Conservation (phyloP, 345 rosid species). For the Mallotus nudiflorus region DNA sequence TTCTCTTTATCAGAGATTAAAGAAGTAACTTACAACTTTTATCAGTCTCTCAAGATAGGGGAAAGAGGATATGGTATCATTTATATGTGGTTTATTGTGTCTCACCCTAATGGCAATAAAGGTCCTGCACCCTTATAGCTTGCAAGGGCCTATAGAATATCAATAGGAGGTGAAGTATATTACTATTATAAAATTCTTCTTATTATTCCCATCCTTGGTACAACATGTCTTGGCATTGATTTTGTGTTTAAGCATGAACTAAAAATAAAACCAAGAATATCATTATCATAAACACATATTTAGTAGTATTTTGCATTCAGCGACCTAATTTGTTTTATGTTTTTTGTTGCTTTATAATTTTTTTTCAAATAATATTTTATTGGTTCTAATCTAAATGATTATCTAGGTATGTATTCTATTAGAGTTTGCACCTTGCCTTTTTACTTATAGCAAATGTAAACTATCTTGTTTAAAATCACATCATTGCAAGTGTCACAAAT, state of each 20-base stretch:
- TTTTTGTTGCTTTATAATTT: no score
- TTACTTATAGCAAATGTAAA: constrained; percentile 10
- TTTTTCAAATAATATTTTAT: background rate
- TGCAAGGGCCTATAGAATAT: constrained; percentile 84
- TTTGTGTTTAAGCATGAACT: background rate
- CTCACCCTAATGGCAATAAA: constrained; percentile 77
- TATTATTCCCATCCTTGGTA: background rate
- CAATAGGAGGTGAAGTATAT: constrained; percentile 71
- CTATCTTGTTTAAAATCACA: background rate
- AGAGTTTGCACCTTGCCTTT: background rate
- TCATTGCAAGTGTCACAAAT: background rate
- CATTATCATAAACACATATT: background rate
- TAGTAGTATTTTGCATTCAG: background rate
- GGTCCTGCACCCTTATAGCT: constrained; percentile 59
- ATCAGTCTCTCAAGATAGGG: constrained; percentile 70
- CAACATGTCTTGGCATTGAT: no score
- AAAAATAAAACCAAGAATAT: background rate
- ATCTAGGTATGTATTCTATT: background rate
- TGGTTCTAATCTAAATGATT: background rate
- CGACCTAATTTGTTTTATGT: background rate
- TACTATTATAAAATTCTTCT: constrained; percentile 4
- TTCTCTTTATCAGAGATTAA: constrained; percentile 67
- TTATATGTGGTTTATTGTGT: constrained; percentile 59
- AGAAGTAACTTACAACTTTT: constrained; percentile 68
- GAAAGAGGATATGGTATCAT: constrained; percentile 95